phyloP scores from a whole-genome alignment of 2,329 filamentous ascomycete species.

The Pyrenophora graminea region DNA sequence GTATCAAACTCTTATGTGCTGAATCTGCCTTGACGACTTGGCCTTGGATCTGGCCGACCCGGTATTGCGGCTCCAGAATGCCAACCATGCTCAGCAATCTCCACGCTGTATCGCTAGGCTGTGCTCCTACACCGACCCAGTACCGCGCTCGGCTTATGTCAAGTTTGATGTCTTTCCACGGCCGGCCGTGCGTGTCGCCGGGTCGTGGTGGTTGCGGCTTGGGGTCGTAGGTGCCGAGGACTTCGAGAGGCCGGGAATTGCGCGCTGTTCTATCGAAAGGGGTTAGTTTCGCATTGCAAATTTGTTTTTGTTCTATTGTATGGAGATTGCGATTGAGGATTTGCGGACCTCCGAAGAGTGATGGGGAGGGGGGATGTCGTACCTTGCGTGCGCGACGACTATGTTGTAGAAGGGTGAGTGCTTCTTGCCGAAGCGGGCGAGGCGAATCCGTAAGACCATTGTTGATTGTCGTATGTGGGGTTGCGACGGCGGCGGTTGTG shows the following conservation, averaged over 20 bases:
- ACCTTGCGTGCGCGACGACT: conserved; percentile 91
- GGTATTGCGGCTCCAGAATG: conserved; percentile 45
- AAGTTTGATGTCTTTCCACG: conserved; percentile 90
- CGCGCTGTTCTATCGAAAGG: conserved; percentile 69
- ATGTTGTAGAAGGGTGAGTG: conserved; percentile 98
- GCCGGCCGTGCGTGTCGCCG: conserved; percentile 58
- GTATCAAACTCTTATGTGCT: conserved; percentile 5
- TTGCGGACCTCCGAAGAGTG: conserved; percentile 3
- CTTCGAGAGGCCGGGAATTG: conserved; percentile 88
- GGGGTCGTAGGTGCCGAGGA: conserved; percentile 72
- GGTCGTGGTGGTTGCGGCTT: conserved; percentile 59
- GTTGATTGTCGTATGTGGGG: neutral
- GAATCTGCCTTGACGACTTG: conserved; percentile 30
- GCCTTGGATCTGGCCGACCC: conserved; percentile 39
- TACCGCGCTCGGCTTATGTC: conserved; percentile 83
- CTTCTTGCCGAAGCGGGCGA: conserved; percentile 88
- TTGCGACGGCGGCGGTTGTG: neutral
- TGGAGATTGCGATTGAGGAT: neutral
- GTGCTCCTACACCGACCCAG: conserved; percentile 95
- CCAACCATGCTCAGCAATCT: conserved; percentile 75
- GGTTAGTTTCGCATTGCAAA: neutral
- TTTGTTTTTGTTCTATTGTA: neutral
- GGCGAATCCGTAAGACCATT: conserved; percentile 93
- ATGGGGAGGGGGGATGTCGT: conserved; percentile 36
- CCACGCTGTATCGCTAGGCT: conserved; percentile 90